Percentiles rank a stretch among this genome's conserved stretches.
Evolutionary conservation across 805 yeast species (phyloP).

Genomic region (Allodekkera sacchari): DNA sequence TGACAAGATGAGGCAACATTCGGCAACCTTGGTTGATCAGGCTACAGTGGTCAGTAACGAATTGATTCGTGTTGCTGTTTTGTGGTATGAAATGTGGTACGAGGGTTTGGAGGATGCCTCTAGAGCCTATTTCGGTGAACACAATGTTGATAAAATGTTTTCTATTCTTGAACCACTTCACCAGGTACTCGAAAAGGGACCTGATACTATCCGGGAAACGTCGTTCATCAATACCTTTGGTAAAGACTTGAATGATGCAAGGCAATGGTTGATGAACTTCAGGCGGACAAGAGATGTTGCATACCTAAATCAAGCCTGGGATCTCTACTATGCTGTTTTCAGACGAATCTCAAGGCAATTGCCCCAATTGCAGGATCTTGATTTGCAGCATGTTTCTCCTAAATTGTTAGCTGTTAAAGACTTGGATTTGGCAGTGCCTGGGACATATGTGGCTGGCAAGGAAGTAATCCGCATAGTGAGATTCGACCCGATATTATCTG

Average conservation of each 20-base stretch:
- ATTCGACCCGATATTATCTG: slow-evolving; percentile 78
- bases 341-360: slow-evolving; percentile 82
- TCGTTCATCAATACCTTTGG: slow-evolving; percentile 93
- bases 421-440: slow-evolving; percentile 86
- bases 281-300: slow-evolving; percentile 79
- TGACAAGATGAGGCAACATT: slow-evolving; percentile 86
- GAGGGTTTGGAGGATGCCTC: slow-evolving; percentile 97
- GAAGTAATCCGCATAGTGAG: slow-evolving; percentile 63
- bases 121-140: slow-evolving; percentile 85
- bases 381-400: slow-evolving; percentile 91
- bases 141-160: slow-evolving; percentile 91
- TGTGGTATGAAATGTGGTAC: slow-evolving; percentile 98
- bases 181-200: slow-evolving; percentile 73
- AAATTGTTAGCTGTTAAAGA: slow-evolving; percentile 69
- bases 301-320: slow-evolving; percentile 96
- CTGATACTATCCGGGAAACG: slow-evolving; percentile 87
- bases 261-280: slow-evolving; percentile 85
- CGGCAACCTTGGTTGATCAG: slow-evolving; percentile 78
- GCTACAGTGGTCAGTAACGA: slow-evolving; percentile 93
- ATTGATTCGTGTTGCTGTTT: slow-evolving; percentile 85
- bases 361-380: slow-evolving; percentile 79
- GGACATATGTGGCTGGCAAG: slow-evolving; percentile 81
- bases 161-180: slow-evolving; percentile 85
- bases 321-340: slow-evolving; percentile 88
- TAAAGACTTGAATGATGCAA: slow-evolving; percentile 83